phyloP scores from a whole-genome alignment of 305 asterid species.

The Fraxinus dipetala region DNA sequence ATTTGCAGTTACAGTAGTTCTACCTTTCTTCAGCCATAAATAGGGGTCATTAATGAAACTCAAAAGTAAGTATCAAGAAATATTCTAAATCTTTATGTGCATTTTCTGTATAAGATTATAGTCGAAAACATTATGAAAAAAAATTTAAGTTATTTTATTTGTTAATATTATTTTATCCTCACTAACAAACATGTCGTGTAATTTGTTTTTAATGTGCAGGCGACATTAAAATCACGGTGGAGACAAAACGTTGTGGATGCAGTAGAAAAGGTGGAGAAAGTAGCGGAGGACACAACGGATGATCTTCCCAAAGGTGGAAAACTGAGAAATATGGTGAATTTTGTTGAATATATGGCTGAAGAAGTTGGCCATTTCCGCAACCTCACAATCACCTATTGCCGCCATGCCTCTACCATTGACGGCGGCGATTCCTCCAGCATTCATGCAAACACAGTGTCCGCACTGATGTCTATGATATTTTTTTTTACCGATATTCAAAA shows the following conservation, averaged over 20 bases:
- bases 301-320: constrained; percentile 51
- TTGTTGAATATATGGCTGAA: constrained; percentile 50
- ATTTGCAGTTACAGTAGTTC: constrained; percentile 25
- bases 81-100: too few species aligned
- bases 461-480: too few species aligned
- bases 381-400: too few species aligned
- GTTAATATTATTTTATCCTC: neutral
- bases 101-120: too few species aligned
- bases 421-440: too few species aligned
- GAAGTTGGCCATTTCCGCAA: constrained; percentile 11
- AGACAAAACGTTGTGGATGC: constrained; percentile 35
- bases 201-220: constrained; percentile 23
- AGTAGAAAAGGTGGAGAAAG: constrained; percentile 48
- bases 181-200: neutral
- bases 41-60: constrained; percentile 38
- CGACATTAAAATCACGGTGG: constrained; percentile 42
- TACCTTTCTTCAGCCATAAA: constrained; percentile 41
- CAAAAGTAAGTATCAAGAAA: constrained; percentile 29
- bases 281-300: constrained; percentile 44
- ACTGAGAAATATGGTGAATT: constrained; percentile 36
- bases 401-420: too few species aligned
- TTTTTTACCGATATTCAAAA: too few species aligned
- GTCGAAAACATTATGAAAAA: too few species aligned
- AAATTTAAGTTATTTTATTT: too few species aligned
- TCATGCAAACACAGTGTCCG: too few species aligned